Evolutionary conservation across 1,139 yeast species (phyloP).

Genomic region (Suhomyces guaymorum): DNA sequence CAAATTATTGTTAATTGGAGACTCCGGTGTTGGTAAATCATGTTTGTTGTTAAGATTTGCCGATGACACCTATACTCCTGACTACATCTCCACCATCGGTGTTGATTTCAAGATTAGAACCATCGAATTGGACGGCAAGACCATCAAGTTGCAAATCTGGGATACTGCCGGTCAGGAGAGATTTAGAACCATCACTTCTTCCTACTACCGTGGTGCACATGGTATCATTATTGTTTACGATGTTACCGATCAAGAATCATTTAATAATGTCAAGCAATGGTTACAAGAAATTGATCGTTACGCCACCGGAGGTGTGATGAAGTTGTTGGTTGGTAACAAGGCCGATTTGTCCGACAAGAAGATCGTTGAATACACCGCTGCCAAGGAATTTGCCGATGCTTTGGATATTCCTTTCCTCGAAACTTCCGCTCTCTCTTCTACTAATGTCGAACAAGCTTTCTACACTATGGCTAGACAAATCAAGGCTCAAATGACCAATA

Average conservation of each 20-base stretch:
- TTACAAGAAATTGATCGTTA: conserved; percentile 97
- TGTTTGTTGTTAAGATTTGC: conserved; percentile 94
- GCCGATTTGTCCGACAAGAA: conserved; percentile 92
- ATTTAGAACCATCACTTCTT: conserved; percentile 95
- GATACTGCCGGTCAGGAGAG: conserved; percentile 99
- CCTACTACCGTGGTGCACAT: conserved; percentile 98
- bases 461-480: conserved; percentile 98
- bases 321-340: conserved; percentile 94
- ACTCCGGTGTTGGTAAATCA: conserved; percentile 98
- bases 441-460: conserved; percentile 97
- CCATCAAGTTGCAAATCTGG: conserved; percentile 97
- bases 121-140: conserved; percentile 93
- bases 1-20: conserved; percentile 91
- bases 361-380: conserved; percentile 94
- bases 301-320: conserved; percentile 97
- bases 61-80: conserved; percentile 96
- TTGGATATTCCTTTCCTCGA: conserved; percentile 94
- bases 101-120: conserved; percentile 98
- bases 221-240: conserved; percentile 98
- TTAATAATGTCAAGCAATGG: conserved; percentile 98
- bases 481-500: conserved; percentile 89
- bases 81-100: conserved; percentile 95
- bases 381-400: conserved; percentile 97
- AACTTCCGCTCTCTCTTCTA: conserved; percentile 92
- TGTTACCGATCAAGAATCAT: conserved; percentile 96